These are phyloP conservation scores for Thymus quinquecostatus DNA, from an alignment of 257 asterid species.

Conservation along the genomic window DNA sequence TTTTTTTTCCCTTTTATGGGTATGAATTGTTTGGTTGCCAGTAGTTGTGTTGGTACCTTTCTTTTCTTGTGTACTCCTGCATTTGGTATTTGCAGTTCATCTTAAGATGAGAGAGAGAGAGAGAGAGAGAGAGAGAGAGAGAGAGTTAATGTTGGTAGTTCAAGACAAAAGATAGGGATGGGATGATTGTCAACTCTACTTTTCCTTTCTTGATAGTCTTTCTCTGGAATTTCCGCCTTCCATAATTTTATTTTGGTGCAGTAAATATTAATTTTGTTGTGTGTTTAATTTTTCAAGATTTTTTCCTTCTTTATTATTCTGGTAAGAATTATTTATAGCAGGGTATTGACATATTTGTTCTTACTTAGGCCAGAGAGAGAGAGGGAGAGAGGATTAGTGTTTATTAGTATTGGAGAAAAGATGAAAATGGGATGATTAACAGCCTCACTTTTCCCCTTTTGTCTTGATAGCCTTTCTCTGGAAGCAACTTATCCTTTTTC, in stretches of 20 bases:
- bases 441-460: constrained; percentile 22
- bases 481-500: constrained; percentile 39
- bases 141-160: not conserved
- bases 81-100: not conserved
- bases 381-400: constrained; percentile 7
- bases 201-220: constrained; percentile 31
- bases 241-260: not conserved
- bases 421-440: constrained; percentile 8
- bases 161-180: constrained; percentile 7
- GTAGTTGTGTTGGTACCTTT: not conserved
- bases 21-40: not conserved
- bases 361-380: constrained; percentile 1
- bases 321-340: not conserved
- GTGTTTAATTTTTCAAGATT: not conserved
- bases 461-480: constrained; percentile 30
- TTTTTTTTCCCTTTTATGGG: not conserved
- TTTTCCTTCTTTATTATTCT: not conserved
- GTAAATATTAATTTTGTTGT: not conserved
- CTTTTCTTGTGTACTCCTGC: constrained; percentile 14
- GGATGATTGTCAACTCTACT: constrained; percentile 27
- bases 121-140: not conserved
- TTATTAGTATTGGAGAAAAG: not conserved
- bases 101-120: constrained; percentile 12
- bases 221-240: not conserved
- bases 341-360: not conserved